Evolutionary conservation across 164 flowering plant species (phyloP).

Genomic region (Nelumbo lutea): DNA sequence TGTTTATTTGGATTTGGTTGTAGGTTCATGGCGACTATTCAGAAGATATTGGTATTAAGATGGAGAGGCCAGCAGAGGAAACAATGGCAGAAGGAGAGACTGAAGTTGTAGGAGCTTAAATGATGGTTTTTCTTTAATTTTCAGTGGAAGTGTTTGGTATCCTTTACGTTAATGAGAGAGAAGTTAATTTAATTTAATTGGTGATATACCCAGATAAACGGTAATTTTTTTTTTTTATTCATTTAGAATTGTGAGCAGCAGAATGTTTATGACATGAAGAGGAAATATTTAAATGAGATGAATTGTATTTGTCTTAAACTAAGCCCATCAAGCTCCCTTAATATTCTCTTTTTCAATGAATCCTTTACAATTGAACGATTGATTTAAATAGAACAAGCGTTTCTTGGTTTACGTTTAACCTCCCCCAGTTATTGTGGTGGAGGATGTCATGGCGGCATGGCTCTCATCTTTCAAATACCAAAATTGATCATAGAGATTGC

Average conservation of each 20-base stretch:
- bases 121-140: not conserved
- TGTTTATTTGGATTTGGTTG: not conserved
- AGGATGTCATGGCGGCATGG: too few species aligned
- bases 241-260: not conserved
- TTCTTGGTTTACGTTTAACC: too few species aligned
- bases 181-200: not conserved
- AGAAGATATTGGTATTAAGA: conserved; percentile 33
- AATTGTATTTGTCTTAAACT: too few species aligned
- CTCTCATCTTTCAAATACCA: too few species aligned
- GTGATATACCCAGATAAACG: not conserved
- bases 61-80: conserved; percentile 33
- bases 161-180: not conserved
- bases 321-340: too few species aligned
- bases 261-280: not conserved
- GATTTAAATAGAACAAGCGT: too few species aligned
- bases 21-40: conserved; percentile 43
- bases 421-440: too few species aligned
- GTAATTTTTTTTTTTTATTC: not conserved
- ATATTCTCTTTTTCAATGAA: too few species aligned
- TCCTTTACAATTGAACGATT: too few species aligned
- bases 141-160: conserved; percentile 4
- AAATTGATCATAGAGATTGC: too few species aligned
- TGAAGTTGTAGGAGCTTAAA: conserved; percentile 32
- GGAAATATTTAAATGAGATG: too few species aligned
- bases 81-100: conserved; percentile 19